Evolutionary conservation across 345 rosid species (phyloP), one percentile per base, ranked within the genome.

Genomic region (Moringa oleifera): DNA sequence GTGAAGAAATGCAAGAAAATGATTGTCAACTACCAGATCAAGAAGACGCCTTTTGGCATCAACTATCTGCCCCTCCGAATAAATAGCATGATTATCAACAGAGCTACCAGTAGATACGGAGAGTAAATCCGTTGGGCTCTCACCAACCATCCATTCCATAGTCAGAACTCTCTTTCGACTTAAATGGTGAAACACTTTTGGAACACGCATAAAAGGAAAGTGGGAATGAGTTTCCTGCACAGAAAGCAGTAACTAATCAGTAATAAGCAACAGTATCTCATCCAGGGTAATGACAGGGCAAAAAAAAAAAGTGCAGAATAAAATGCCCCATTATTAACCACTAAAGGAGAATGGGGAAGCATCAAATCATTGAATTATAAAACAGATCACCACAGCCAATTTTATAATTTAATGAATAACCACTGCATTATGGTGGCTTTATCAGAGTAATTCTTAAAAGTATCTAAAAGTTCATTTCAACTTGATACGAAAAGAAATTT

Each of bases 61-160:
- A 51, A 57, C 23, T 71, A 71, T 85, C 69, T 83, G 81, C 67
- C 70, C 74, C 77, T 89, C 91, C 23, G 80, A 65, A 79, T 76
- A 55, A 53, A 58, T 66, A 60, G 66, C 53, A 61, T 72, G 79
- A 63, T 67, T 56, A 54, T 70, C 75, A 57, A 36, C 49, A 68
- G 89, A 61, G 59, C 71, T 50, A 28, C 71, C 62, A 57, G 76
- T 58, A 57, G 93, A 70, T 63, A 77, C 19, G 37, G 88, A 55
- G 58, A 81, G 59, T 65, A 92, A 75, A 79, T 81, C 87, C 21
- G 83, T 85, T 62, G 96, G 85, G 74, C 91, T 89, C 62, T 89
- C 96, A 49, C 98, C 98, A 71, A 41, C 88, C 59, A 92, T 85
- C 98, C 98, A 92, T 73, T 92, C 98, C 98, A 92, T 85, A 18